A percentile compares a stretch with the other conserved stretches of the same genome.
Evolutionary conservation across 495 filamentous ascomycete species (phyloP).

Genomic region (Talaromyces proteolyticus): DNA sequence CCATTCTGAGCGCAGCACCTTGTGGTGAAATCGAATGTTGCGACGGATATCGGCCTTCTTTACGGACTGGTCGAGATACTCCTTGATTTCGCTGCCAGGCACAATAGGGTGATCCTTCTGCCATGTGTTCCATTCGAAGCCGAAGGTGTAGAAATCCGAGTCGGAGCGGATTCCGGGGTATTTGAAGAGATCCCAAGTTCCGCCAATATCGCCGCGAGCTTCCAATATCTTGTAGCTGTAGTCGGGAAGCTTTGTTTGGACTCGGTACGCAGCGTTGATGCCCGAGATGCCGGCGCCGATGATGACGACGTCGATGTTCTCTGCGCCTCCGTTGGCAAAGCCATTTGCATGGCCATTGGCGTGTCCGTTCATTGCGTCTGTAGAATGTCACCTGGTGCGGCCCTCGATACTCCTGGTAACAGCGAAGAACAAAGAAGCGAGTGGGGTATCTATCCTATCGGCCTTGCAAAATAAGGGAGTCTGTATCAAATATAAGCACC

Average conservation of each 20-base stretch:
- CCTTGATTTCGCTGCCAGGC: conserved; percentile 48
- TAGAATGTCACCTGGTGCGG: too few relatives aligned
- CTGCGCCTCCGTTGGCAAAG: conserved; percentile 1
- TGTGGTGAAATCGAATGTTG: conserved; percentile 55
- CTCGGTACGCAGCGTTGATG: conserved; percentile 66
- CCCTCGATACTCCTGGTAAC: too few relatives aligned
- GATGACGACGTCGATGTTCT: conserved; percentile 56
- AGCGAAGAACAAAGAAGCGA: too few relatives aligned
- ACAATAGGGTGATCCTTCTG: conserved; percentile 52
- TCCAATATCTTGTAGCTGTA: conserved; percentile 58
- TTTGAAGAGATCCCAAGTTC: conserved; percentile 68
- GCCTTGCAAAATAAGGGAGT: too few relatives aligned
- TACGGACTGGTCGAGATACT: conserved; percentile 58
- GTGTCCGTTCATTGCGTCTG: conserved; percentile 18
- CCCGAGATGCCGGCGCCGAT: conserved; percentile 71
- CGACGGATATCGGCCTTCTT: conserved; percentile 53
- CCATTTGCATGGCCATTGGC: conserved; percentile 10
- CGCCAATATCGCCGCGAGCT: conserved; percentile 51
- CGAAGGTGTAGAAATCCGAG: conserved; percentile 61
- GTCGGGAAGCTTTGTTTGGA: conserved; percentile 54
- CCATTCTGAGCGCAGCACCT: conserved; percentile 52
- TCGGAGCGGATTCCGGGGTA: conserved; percentile 68
- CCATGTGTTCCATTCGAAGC: conserved; percentile 67
- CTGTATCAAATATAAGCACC: too few relatives aligned
- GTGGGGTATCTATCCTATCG: too few relatives aligned